phyloP scores from a whole-genome alignment of 768 basidiomycete genomes.

The Rhizopogon salebrosus region DNA sequence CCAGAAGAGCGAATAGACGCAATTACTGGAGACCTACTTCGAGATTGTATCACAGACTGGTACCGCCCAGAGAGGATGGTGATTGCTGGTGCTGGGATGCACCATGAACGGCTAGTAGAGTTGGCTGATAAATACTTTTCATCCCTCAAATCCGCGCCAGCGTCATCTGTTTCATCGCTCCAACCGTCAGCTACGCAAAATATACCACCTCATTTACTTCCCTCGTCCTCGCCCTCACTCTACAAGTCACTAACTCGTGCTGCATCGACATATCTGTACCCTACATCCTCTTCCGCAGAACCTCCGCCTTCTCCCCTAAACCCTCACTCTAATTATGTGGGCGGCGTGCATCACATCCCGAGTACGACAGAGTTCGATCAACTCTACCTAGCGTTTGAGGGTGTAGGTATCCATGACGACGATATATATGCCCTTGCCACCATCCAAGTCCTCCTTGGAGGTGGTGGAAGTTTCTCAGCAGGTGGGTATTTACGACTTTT shows the following conservation, averaged over 20 bases:
- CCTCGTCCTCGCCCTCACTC: constrained; percentile 46
- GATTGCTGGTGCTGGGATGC: constrained; percentile 89
- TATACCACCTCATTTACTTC: constrained; percentile 54
- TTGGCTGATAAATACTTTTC: constrained; percentile 83
- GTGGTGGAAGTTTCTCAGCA: constrained; percentile 95
- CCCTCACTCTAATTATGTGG: constrained; percentile 63
- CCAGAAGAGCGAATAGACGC: constrained; percentile 74
- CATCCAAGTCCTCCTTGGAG: constrained; percentile 92
- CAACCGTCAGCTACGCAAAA: constrained; percentile 27
- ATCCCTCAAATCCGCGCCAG: constrained; percentile 40
- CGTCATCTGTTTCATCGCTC: constrained; percentile 18
- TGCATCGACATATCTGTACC: constrained; percentile 68
- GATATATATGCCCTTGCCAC: constrained; percentile 92
- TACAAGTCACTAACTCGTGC: constrained; percentile 71
- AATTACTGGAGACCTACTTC: constrained; percentile 59
- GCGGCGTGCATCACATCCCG: constrained; percentile 71
- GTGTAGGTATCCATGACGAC: constrained; percentile 83
- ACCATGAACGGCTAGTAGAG: constrained; percentile 83
- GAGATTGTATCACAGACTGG: constrained; percentile 70
- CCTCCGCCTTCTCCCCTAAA: constrained; percentile 10
- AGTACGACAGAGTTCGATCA: constrained; percentile 80
- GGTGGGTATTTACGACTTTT: constrained; percentile 34
- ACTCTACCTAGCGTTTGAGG: constrained; percentile 90
- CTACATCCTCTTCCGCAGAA: constrained; percentile 17
- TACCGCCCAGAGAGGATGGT: constrained; percentile 94